phyloP scores from a whole-genome alignment of 2,329 filamentous ascomycete genomes.

The Fusarium acutatum region DNA sequence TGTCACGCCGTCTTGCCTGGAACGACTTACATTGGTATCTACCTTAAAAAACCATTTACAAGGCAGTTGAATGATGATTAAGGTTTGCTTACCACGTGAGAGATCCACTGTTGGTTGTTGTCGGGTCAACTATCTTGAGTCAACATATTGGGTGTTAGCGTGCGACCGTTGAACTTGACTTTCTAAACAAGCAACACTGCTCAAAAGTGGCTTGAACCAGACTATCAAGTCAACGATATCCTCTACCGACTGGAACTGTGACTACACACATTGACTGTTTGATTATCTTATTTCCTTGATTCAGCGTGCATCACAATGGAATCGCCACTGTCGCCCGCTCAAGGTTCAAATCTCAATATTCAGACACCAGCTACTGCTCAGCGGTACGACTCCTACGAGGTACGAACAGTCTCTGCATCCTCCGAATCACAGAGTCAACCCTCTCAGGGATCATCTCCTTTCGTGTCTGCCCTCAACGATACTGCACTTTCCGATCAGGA shows the following conservation, averaged over 20 bases:
- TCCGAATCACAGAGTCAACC: constrained; percentile 20
- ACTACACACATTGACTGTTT: constrained; percentile 3
- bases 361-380: constrained; percentile 34
- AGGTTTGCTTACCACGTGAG: constrained; percentile 6
- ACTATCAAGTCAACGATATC: not conserved
- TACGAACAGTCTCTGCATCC: constrained; percentile 24
- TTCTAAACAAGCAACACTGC: constrained; percentile 24
- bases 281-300: constrained; percentile 19
- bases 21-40: not conserved
- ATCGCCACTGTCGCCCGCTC: constrained; percentile 39
- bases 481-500: constrained; percentile 51
- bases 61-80: not conserved
- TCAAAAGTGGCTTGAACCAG: constrained; percentile 10
- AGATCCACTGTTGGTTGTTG: constrained; percentile 14
- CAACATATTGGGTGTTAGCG: constrained; percentile 25
- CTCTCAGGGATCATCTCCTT: constrained; percentile 40
- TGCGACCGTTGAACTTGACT: constrained; percentile 17
- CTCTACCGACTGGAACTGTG: not conserved
- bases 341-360: constrained; percentile 40
- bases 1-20: not conserved
- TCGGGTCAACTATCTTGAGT: constrained; percentile 24
- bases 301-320: constrained; percentile 38
- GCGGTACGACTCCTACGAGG: constrained; percentile 38
- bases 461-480: constrained; percentile 45
- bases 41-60: not conserved